Conservation (phyloP, 306 rosid species). For the Fragaria iinumae region DNA sequence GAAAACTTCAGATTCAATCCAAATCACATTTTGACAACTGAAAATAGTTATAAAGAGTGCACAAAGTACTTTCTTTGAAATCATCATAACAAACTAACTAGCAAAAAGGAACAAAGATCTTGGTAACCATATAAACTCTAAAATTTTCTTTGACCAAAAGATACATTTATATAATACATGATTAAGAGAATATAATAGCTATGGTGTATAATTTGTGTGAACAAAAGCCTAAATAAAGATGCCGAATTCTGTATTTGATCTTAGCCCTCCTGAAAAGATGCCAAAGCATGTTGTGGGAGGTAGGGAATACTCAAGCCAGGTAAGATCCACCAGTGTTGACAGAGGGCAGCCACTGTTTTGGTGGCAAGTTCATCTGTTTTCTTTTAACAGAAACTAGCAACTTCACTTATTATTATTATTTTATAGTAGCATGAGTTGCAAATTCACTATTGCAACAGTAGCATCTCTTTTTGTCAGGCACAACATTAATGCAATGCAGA, state of each 20-base stretch:
- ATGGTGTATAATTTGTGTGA: background rate
- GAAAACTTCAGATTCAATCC: background rate
- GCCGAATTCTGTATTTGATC: background rate
- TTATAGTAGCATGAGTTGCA: conserved; percentile 2
- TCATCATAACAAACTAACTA: background rate
- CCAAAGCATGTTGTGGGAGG: background rate
- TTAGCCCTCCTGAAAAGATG: background rate
- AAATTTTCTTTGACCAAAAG: background rate
- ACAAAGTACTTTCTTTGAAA: background rate
- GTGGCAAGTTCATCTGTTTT: background rate
- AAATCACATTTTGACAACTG: background rate
- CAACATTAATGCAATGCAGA: background rate
- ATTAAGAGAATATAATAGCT: background rate
- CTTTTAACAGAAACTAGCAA: background rate
- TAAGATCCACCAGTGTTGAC: background rate
- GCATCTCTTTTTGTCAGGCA: background rate
- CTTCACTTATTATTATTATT: background rate
- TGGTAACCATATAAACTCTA: background rate
- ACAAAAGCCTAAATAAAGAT: background rate
- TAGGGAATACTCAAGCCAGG: background rate
- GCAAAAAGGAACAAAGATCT: background rate
- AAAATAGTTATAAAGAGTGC: background rate
- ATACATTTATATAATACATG: background rate
- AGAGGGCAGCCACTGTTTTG: background rate
- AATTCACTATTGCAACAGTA: background rate